Evolutionary conservation across 2,329 filamentous ascomycete genomes (phyloP).

Genomic region (Alternaria incomplexa): DNA sequence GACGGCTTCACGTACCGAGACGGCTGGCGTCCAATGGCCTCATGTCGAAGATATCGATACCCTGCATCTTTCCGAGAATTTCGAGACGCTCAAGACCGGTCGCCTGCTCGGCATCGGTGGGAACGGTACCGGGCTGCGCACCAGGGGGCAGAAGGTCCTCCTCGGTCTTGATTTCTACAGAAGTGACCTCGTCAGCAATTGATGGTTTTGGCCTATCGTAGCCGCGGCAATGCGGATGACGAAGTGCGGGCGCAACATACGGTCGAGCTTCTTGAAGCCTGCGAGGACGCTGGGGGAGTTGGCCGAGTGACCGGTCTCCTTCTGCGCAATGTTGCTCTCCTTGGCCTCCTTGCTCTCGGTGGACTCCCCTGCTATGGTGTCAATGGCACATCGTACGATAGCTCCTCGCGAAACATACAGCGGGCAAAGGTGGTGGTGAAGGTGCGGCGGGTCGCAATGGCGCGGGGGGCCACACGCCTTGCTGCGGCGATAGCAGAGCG

Average conservation of each 20-base stretch:
- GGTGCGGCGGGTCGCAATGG: conserved; percentile 49
- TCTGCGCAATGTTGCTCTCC: conserved; percentile 46
- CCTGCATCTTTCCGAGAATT: conserved; percentile 99
- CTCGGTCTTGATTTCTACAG: conserved; percentile 78
- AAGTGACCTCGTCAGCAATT: conserved; percentile 35
- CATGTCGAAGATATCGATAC: conserved; percentile 98
- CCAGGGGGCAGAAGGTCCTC: conserved; percentile 87
- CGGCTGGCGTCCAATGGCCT: conserved; percentile 90
- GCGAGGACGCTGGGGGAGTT: conserved; percentile 31
- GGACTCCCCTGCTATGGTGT: conserved; percentile 37
- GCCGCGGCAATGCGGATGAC: conserved; percentile 3
- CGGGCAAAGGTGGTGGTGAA: conserved; percentile 56
- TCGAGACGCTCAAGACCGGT: conserved; percentile 98
- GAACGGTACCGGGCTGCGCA: conserved; percentile 80
- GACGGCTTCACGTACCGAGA: conserved; percentile 65
- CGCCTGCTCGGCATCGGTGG: conserved; percentile 92
- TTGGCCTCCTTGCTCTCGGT: conserved; percentile 13
- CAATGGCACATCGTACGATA: conserved; percentile 42
- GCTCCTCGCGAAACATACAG: conserved; percentile 50
- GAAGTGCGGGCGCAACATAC: conserved; percentile 41
- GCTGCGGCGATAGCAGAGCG: conserved; percentile 57
- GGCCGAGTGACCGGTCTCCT: conserved; percentile 42
- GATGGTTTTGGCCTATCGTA: conserved; percentile 8
- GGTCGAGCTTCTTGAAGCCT: conserved; percentile 54
- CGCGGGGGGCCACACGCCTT: conserved; percentile 52